Percentiles rank a stretch among this genome's conserved stretches.
phyloP scores from a whole-genome alignment of 1,284 basidiomycete genomes.

The Malassezia brasiliensis region DNA sequence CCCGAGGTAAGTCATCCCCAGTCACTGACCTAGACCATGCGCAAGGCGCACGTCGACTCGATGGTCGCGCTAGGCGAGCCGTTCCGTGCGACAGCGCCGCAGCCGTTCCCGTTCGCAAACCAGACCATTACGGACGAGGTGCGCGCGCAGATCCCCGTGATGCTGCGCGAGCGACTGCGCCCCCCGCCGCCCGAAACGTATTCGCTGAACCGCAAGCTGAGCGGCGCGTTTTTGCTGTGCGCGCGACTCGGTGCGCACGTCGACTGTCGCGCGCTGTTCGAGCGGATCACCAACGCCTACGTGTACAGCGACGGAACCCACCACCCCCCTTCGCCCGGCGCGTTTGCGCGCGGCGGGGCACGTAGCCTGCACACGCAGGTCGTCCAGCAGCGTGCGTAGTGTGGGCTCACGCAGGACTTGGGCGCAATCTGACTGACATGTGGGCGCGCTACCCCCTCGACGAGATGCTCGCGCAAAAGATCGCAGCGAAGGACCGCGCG shows the following conservation, averaged over 20 bases:
- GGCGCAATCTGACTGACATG: neutral
- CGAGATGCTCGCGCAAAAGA: conserved; percentile 64
- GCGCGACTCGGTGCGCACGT: conserved; percentile 68
- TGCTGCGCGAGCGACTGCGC: conserved; percentile 77
- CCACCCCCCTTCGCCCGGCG: neutral
- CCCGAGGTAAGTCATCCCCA: conserved; percentile 55
- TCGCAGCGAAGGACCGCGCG: conserved; percentile 65
- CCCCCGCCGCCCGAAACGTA: conserved; percentile 92
- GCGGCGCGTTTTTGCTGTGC: conserved; percentile 84
- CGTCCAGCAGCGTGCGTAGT: neutral
- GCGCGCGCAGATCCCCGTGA: conserved; percentile 72
- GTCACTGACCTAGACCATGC: conserved; percentile 59
- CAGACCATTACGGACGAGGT: conserved; percentile 64
- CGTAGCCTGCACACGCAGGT: conserved; percentile 2
- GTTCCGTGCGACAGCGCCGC: conserved; percentile 58
- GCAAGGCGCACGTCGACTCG: conserved; percentile 74
- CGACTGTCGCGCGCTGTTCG: conserved; percentile 58
- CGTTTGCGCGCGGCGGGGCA: neutral
- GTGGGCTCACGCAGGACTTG: neutral
- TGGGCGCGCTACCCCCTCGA: neutral
- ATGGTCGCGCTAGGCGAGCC: conserved; percentile 68
- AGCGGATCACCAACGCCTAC: conserved; percentile 16
- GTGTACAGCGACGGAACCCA: conserved; percentile 4
- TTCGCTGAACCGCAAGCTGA: conserved; percentile 85
- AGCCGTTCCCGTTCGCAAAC: conserved; percentile 61